Evolutionary conservation across 306 rosid species (phyloP), one percentile per base, ranked within the genome.

Genomic region (Astragalus glycyphyllos): DNA sequence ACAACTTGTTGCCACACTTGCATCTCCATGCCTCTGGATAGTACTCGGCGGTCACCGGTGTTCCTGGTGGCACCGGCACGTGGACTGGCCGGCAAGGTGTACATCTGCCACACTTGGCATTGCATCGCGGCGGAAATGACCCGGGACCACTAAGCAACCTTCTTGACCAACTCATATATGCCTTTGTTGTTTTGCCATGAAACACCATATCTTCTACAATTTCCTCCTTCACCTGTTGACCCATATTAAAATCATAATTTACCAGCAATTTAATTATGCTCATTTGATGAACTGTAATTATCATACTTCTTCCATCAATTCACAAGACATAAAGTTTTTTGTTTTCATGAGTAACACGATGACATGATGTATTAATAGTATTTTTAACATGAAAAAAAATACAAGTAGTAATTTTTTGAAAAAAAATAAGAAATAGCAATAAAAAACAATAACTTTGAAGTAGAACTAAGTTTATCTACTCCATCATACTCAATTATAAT

Each of bases 11-110:
- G 81, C 97, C 92, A 82, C 99, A 94, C 79, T 94, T 89, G 91
- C 99, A 94, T 71, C 95, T 84, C 99, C 99, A 94, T n/a, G 96
- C 97, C 80, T 91, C 96, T 0, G 97, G 97, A 76, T 91, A 94
- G 73, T 94, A 91, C 79, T 94, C 99, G 0, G 97, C 80, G 0
- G 89, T 87, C 69, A 91, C 95, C 37, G 97, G 98, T 1, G 84
- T 88, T 12, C 97, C 97, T 0, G 99, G 99, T 0, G 95, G 95
- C 85, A 94, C 95, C 0, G 95, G 80, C 66, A 94, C 97, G 7
- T 87, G 99, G 9, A 94, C 96, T 2, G 99, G 88, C 68, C 63
- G 82, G 65, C 99, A 94, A 0, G 99, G 99, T 6, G 72, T 87
- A 70, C 99, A 94, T 6, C 40, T 86, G 50, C 91, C 91, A 11